Percentiles rank a stretch among this genome's conserved stretches.
Evolutionary conservation across 1,284 basidiomycete species (phyloP).

Genomic region (Malassezia globosa): DNA sequence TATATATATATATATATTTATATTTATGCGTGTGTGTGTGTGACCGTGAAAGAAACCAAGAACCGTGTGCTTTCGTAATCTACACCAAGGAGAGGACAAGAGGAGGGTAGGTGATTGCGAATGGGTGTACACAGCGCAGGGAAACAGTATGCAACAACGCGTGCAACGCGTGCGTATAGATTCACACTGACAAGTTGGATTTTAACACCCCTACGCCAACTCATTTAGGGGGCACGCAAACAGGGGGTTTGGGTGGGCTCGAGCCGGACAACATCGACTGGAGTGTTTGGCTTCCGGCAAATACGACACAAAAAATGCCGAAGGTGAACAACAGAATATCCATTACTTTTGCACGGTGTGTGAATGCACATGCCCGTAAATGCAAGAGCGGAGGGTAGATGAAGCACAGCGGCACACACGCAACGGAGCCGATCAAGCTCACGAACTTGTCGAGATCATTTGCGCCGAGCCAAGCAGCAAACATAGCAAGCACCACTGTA

Average conservation of each 20-base stretch:
- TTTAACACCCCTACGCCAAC: too few relatives aligned
- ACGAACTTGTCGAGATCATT: slow-evolving; percentile 94
- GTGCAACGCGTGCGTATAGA: not conserved
- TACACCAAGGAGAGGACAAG: too few relatives aligned
- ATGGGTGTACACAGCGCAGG: too few relatives aligned
- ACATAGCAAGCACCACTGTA: slow-evolving; percentile 64
- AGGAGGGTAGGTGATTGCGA: too few relatives aligned
- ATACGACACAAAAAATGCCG: slow-evolving; percentile 67
- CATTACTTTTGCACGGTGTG: slow-evolving; percentile 57
- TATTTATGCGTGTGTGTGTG: too few relatives aligned
- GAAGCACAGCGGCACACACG: slow-evolving; percentile 83
- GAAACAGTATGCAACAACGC: not conserved
- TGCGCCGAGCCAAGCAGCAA: slow-evolving; percentile 72
- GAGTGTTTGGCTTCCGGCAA: slow-evolving; percentile 72
- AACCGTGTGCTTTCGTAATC: too few relatives aligned
- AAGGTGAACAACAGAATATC: slow-evolving; percentile 74
- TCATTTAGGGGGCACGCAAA: slow-evolving; percentile 11
- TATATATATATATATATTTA: too few relatives aligned
- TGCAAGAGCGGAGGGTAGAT: slow-evolving; percentile 90
- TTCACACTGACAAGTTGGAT: not conserved
- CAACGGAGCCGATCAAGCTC: slow-evolving; percentile 79
- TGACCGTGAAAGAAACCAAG: too few relatives aligned
- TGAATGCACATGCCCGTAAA: slow-evolving; percentile 66
- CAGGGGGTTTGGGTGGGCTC: not conserved
- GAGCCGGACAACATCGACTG: slow-evolving; percentile 8